A percentile compares a stretch with the other conserved stretches of the same genome.
These are phyloP conservation scores for Sisymbrium altissimum DNA, from an alignment of 345 rosid species.

Conservation along the genomic window DNA sequence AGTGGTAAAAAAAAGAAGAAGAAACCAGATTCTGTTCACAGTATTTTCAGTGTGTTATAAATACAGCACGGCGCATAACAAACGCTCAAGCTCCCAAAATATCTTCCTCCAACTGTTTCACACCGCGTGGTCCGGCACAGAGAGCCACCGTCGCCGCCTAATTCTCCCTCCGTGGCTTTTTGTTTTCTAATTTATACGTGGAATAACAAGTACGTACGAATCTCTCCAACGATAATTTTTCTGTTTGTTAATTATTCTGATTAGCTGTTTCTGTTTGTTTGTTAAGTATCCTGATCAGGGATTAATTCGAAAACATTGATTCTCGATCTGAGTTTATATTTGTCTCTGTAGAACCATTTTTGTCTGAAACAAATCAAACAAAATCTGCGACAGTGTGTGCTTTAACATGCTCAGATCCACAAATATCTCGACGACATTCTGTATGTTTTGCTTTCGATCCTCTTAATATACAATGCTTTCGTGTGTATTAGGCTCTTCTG, in stretches of 20 bases:
- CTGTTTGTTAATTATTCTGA: background rate
- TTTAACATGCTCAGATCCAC: slow-evolving; percentile 11
- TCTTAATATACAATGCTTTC: background rate
- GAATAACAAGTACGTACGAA: slow-evolving; percentile 10
- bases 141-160: background rate
- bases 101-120: background rate
- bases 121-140: slow-evolving; percentile 2
- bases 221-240: background rate
- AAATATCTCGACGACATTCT: background rate
- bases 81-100: background rate
- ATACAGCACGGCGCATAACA: background rate
- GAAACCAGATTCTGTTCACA: background rate
- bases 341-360: background rate
- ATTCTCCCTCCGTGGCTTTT: background rate
- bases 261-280: background rate
- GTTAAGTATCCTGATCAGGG: background rate
- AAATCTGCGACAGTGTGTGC: background rate
- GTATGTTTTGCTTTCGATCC: background rate
- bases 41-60: background rate
- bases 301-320: background rate
- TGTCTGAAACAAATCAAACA: background rate
- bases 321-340: slow-evolving; percentile 4
- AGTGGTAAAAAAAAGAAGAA: background rate
- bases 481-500: background rate
- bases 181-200: background rate